Evolutionary conservation across 1,139 yeast species (phyloP), one percentile per base, ranked within the genome.

Genomic region (Scheffersomyces titani): DNA sequence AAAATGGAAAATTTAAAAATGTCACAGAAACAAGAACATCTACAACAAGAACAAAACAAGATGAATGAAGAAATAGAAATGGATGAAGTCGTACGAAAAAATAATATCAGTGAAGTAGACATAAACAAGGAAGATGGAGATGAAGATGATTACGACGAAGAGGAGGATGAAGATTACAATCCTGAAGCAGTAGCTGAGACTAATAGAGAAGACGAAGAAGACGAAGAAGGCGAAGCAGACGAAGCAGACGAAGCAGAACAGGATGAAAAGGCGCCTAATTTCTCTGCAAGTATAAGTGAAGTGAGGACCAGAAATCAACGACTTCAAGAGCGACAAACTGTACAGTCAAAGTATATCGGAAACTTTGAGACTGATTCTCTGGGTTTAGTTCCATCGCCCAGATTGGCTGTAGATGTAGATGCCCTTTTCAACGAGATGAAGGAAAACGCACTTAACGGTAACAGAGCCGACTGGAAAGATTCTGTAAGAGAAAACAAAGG

Each of bases 101-200:
- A 30, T 24, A 24, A 24, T 7, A 11, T 24, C 40, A 11, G 13
- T 11, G 16, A 30, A 30, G 16, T 16, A 30, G 40, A 30, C 40
- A 30, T 7, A 11, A 60, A 54, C 47, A 55, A 47, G 3, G 54
- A 52, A 1, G 67, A 59, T 4, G 63, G 61, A 18, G 68, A 62
- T 40, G 70, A 63, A 6, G 70, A 66, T 19, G 71, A 69, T 4
- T 84, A 85, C 58, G 76, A 80, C 49, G 91, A 87, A 61, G 88
- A 86, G 54, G 90, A 86, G 49, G 90, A 86, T 58, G 89, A 84
- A 54, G 91, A 87, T 62, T 87, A 81, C 67, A 82, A 82, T 57
- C 89, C 89, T 18, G 74, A 72, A 9, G 69, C 67, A n/a, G 66
- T 67, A 51, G 54, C 55, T 16, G 57, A 56, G 24, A 46, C 49